phyloP scores from a whole-genome alignment of 2,329 filamentous ascomycete species.

The Exophiala lecanii-corni region DNA sequence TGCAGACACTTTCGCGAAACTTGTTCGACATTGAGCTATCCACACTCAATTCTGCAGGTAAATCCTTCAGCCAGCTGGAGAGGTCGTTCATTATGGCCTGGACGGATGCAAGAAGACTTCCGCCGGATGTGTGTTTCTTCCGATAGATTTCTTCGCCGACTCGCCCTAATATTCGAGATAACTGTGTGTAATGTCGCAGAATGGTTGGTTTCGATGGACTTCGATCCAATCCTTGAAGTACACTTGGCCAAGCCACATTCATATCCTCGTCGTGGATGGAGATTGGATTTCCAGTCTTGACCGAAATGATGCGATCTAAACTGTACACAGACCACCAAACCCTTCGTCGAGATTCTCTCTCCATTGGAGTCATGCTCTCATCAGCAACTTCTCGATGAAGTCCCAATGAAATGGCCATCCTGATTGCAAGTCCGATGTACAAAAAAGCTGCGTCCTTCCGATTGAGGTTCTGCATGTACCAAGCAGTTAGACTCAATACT shows the following conservation, averaged over 20 bases:
- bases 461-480: conserved; percentile 56
- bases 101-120: conserved; percentile 47
- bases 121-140: conserved; percentile 43
- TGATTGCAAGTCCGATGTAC: conserved; percentile 51
- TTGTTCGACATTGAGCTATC: conserved; percentile 45
- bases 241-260: conserved; percentile 36
- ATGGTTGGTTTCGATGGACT: conserved; percentile 45
- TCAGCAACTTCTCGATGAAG: conserved; percentile 51
- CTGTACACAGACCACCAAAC: conserved; percentile 57
- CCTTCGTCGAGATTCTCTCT: conserved; percentile 48
- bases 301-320: conserved; percentile 49
- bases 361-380: conserved; percentile 36
- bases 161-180: conserved; percentile 50
- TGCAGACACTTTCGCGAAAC: conserved; percentile 49
- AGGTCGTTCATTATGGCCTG: conserved; percentile 49
- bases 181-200: conserved; percentile 48
- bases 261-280: conserved; percentile 54
- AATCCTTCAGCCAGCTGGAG: conserved; percentile 46
- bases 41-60: conserved; percentile 47
- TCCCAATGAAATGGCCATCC: conserved; percentile 55
- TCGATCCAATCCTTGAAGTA: conserved; percentile 34
- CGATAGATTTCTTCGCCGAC: conserved; percentile 50
- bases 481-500: conserved; percentile 51
- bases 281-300: conserved; percentile 53
- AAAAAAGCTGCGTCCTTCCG: conserved; percentile 52